phyloP scores from a whole-genome alignment of 495 filamentous ascomycete species.

The Aspergillus biplanus region DNA sequence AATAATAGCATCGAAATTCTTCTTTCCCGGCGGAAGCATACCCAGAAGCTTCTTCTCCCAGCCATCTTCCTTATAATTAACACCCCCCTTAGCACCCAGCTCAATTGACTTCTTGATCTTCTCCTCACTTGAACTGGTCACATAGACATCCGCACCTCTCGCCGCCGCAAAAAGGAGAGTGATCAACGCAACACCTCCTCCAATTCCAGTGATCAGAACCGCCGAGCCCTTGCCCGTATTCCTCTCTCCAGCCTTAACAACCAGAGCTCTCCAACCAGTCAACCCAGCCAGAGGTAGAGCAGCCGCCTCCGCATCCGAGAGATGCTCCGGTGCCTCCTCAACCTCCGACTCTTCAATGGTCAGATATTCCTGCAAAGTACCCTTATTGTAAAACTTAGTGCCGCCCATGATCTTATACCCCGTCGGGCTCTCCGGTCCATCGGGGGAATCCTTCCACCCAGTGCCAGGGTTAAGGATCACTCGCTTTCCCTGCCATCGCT shows the following conservation, averaged over 20 bases:
- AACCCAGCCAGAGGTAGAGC: slow-evolving; percentile 80
- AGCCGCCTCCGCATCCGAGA: slow-evolving; percentile 73
- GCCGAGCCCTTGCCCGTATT: slow-evolving; percentile 63
- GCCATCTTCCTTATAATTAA: slow-evolving; percentile 63
- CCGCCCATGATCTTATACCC: slow-evolving; percentile 75
- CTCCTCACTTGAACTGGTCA: slow-evolving; percentile 64
- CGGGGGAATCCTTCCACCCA: slow-evolving; percentile 72
- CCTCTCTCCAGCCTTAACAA: slow-evolving; percentile 65
- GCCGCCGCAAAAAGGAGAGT: slow-evolving; percentile 71
- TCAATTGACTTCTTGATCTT: slow-evolving; percentile 67
- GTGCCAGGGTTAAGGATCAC: slow-evolving; percentile 74
- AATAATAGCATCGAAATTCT: slow-evolving; percentile 69
- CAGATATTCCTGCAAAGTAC: slow-evolving; percentile 73
- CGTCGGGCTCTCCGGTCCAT: slow-evolving; percentile 69
- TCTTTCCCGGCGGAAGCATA: slow-evolving; percentile 57
- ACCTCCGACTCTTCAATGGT: slow-evolving; percentile 71
- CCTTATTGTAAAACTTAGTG: slow-evolving; percentile 61
- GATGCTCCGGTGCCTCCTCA: slow-evolving; percentile 72
- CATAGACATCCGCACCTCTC: slow-evolving; percentile 66
- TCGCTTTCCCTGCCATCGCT: slow-evolving; percentile 61
- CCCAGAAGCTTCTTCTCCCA: slow-evolving; percentile 71
- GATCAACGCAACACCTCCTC: slow-evolving; percentile 76
- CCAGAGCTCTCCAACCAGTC: slow-evolving; percentile 84
- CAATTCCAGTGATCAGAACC: slow-evolving; percentile 76
- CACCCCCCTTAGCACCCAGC: slow-evolving; percentile 70